Conservation (phyloP, 2,329 filamentous ascomycete species). For the Gaeumannomyces sp. region DNA sequence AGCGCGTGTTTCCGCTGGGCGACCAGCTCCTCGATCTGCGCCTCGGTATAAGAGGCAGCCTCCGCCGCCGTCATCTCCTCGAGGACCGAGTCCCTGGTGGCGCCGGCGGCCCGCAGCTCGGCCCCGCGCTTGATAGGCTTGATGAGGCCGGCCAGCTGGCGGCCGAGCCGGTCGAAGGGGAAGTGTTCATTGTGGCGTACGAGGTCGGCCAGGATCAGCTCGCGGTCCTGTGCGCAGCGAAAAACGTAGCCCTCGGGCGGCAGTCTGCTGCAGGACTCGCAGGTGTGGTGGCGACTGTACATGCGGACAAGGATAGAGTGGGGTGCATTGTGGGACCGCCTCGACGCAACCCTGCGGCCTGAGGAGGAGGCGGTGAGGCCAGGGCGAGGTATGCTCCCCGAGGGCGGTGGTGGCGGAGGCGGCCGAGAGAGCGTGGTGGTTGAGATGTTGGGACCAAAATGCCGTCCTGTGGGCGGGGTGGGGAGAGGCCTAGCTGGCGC, state of each 20-base stretch:
- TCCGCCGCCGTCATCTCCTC: constrained; percentile 36
- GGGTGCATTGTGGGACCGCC: constrained; percentile 42
- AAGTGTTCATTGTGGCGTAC: constrained; percentile 19
- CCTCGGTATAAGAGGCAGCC: constrained; percentile 34
- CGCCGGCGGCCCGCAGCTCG: constrained; percentile 25
- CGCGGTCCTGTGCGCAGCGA: constrained; percentile 60
- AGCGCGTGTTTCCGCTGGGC: constrained; percentile 31
- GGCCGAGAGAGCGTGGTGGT: neutral
- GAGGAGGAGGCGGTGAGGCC: neutral
- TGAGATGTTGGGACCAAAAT: neutral
- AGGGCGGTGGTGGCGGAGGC: neutral
- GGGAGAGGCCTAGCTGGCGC: neutral
- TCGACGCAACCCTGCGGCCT: neutral
- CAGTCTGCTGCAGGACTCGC: constrained; percentile 49
- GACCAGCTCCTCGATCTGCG: constrained; percentile 42
- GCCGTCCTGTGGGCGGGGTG: neutral
- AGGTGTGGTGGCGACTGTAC: constrained; percentile 46
- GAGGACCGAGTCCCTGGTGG: constrained; percentile 38
- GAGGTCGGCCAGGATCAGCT: constrained; percentile 29
- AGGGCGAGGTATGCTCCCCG: neutral
- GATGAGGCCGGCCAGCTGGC: constrained; percentile 25
- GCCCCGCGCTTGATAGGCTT: constrained; percentile 32
- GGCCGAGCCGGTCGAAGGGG: constrained; percentile 30
- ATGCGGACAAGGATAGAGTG: constrained; percentile 64
- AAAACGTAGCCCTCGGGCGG: constrained; percentile 67